phyloP scores from a whole-genome alignment of 2,329 filamentous ascomycete genomes.

The Cladosporium oxysporum region DNA sequence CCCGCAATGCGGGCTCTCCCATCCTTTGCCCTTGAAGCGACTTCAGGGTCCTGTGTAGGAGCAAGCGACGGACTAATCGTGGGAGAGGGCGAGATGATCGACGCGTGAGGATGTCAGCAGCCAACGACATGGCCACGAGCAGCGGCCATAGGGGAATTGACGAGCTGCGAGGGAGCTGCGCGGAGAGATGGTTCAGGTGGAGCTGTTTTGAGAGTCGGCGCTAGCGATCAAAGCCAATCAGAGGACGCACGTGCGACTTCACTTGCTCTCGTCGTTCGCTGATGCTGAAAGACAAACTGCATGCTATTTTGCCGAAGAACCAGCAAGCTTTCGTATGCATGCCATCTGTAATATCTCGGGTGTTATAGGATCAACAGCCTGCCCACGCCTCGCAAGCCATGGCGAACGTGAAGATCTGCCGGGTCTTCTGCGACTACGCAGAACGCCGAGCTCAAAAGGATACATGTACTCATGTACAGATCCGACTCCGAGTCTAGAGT shows the following conservation, averaged over 20 bases:
- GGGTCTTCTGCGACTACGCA: not conserved
- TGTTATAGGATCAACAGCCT: not conserved
- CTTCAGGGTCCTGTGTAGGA: slow-evolving; percentile 7
- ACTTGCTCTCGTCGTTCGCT: not conserved
- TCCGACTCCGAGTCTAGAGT: not conserved
- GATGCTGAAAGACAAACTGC: not conserved
- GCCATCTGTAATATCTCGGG: not conserved
- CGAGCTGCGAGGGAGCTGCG: not conserved
- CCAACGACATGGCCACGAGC: slow-evolving; percentile 16
- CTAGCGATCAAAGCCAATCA: slow-evolving; percentile 7
- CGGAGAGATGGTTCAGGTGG: slow-evolving; percentile 1
- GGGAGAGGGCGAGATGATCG: not conserved
- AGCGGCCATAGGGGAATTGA: slow-evolving; percentile 9
- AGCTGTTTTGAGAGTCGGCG: not conserved
- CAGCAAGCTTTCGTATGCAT: slow-evolving; percentile 9
- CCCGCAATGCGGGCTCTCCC: slow-evolving; percentile 8
- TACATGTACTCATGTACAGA: not conserved
- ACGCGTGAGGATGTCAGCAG: slow-evolving; percentile 17
- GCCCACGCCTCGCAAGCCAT: not conserved
- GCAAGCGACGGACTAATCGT: not conserved
- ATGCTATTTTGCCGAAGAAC: slow-evolving; percentile 7
- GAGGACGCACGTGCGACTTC: slow-evolving; percentile 5
- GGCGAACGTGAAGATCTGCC: not conserved
- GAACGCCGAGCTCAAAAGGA: not conserved
- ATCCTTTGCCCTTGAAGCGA: slow-evolving; percentile 4